Evolutionary conservation across 2,329 filamentous ascomycete genomes (phyloP).

Genomic region (Colletotrichum sp.): DNA sequence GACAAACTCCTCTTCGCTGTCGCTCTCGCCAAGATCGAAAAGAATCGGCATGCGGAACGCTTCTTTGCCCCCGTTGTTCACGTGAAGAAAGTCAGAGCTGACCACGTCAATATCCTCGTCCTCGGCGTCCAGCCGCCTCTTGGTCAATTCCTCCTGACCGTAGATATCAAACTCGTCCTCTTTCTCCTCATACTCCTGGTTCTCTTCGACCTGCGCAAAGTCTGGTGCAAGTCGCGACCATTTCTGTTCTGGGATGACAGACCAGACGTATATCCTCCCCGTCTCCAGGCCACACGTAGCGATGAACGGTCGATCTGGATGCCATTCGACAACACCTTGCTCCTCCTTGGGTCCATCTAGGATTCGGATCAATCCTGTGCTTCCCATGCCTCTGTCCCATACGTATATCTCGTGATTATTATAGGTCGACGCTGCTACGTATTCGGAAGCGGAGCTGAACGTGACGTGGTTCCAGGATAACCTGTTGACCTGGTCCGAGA

Average conservation of each 20-base stretch:
- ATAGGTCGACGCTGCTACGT: slow-evolving; percentile 94
- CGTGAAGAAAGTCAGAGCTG: slow-evolving; percentile 68
- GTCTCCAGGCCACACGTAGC: slow-evolving; percentile 93
- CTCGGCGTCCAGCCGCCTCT: slow-evolving; percentile 86
- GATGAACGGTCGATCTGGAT: slow-evolving; percentile 84
- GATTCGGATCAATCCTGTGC: slow-evolving; percentile 81
- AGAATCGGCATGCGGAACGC: slow-evolving; percentile 90
- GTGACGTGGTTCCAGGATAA: slow-evolving; percentile 97
- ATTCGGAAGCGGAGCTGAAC: slow-evolving; percentile 93
- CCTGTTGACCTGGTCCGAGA: slow-evolving; percentile 95
- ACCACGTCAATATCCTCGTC: slow-evolving; percentile 94
- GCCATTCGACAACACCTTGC: slow-evolving; percentile 96
- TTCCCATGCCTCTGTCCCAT: slow-evolving; percentile 94
- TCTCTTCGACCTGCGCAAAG: slow-evolving; percentile 97
- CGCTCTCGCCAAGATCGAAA: slow-evolving; percentile 91
- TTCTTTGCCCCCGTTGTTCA: slow-evolving; percentile 50
- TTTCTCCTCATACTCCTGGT: slow-evolving; percentile 92
- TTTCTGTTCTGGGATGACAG: slow-evolving; percentile 90
- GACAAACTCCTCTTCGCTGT: slow-evolving; percentile 89
- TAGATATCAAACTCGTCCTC: slow-evolving; percentile 99
- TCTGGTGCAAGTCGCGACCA: slow-evolving; percentile 98
- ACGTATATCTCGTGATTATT: slow-evolving; percentile 99
- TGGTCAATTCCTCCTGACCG: slow-evolving; percentile 91
- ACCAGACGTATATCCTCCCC: slow-evolving; percentile 95
- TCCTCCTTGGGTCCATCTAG: slow-evolving; percentile 97